Percentiles rank a stretch among this genome's conserved stretches.
Evolutionary conservation across 192 early-diverging fungal species (phyloP).

Genomic region (Backusella parvicylindrica): DNA sequence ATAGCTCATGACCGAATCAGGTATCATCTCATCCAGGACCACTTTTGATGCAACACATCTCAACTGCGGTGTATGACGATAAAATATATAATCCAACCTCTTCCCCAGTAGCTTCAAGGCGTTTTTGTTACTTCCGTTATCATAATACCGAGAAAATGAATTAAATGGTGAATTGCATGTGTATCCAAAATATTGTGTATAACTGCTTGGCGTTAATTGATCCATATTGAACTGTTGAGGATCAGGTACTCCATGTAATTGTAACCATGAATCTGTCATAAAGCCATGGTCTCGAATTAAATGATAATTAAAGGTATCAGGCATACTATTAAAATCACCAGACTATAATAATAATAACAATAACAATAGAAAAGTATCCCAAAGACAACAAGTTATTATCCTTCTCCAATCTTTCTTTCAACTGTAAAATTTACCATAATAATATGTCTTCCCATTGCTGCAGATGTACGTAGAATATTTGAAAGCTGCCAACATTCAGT

Average conservation of each 20-base stretch:
- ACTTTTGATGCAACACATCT: conserved; percentile 30
- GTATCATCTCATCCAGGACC: conserved; percentile 33
- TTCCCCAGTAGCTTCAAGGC: conserved; percentile 23
- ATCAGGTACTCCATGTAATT: conserved; percentile 19
- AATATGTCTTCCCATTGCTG: conserved; percentile 46
- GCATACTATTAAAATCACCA: conserved; percentile 52
- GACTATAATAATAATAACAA: conserved; percentile 26
- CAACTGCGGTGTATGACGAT: conserved; percentile 38
- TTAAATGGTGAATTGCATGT: conserved; percentile 53
- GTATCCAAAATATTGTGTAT: conserved; percentile 28
- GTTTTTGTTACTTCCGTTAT: conserved; percentile 22
- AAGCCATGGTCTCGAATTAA: conserved; percentile 42
- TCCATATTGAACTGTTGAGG: neutral
- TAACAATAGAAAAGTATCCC: neutral
- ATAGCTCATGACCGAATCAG: conserved; percentile 30
- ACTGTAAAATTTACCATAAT: conserved; percentile 40
- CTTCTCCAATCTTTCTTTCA: neutral
- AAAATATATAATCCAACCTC: conserved; percentile 52
- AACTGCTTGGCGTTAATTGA: neutral
- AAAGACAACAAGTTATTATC: neutral
- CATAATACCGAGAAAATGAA: conserved; percentile 35
- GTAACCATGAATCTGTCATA: conserved; percentile 50
- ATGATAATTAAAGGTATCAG: conserved; percentile 39
- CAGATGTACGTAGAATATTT: conserved; percentile 38
- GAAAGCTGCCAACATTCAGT: conserved; percentile 52